Base-by-base conservation (phyloP, 106 monocot genomes). In the Agapanthus africanus region DNA sequence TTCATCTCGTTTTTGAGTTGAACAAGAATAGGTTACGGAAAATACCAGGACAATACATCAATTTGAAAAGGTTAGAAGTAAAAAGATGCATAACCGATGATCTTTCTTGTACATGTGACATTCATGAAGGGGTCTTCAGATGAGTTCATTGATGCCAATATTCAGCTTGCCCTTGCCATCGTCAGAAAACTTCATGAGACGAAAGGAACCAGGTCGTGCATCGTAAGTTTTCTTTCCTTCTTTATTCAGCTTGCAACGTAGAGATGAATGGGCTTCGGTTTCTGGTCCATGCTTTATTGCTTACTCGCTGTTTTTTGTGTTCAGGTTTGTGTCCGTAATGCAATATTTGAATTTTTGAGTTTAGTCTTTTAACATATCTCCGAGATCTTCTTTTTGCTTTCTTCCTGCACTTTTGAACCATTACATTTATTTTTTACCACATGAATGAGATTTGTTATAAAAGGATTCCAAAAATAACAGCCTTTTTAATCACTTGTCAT, bases 81-180 rank as follows among this genome's bases (percentile, higher is more conserved):
- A 30, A 64, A 16, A 22, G 6, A 23, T 11, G 11, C 25, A 9
- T 64, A 25, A 38, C 64, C n/a, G 1, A 34, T 68, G 67, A 34
- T 15, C 47, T 25, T 68, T 64, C 38, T 37, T 54, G 35, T 37
- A 33, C 28, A 63, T 76, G 31, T 54, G 3, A 57, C n/a, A n/a
- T 69, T 31, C 40, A 32, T 86, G 71, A 78, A 97, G 95, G 95
- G 95, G 30, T 84, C 85, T 84, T 97, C 95, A 74, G 95, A 97
- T 73, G 95, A 97, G 67, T 97, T 91, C 64, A 97, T 88, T 74
- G 95, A 97, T 81, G 95, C 95, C 69, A 97, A 97, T 44, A 79
- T 91, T 76, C 95, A 97, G 78, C 95, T 97, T 68, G 95, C 84
- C 16, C 86, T 97, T 71, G 91, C 91, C 70, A 84, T 87, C 66